Evolutionary conservation across 371 early-diverging fungal genomes (phyloP), one percentile per base, ranked within the genome.

Genomic region (Rhizopus stolonifer): DNA sequence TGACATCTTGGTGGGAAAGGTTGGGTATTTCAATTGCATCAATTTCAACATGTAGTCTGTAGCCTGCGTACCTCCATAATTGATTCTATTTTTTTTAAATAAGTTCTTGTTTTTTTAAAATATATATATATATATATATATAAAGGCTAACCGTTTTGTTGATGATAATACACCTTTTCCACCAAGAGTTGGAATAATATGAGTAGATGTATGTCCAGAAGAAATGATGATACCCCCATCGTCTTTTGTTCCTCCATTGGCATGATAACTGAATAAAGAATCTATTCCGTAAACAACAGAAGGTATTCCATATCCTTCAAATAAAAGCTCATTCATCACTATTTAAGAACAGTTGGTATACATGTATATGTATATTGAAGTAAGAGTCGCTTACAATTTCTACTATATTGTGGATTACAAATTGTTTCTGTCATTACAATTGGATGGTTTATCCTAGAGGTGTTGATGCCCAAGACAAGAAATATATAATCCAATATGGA

Each of bases 1-100:
- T 1, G 88, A 84, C 77, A 94, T 85, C 56, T 89, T 92, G 46
- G 84, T 81, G 0, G 95, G 95, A 51, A 94, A 92, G 0, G 85
- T 85, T 0, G 94, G 89, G 59, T 94, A 95, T 64, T 95, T 95
- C 29, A 90, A 76, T 63, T 94, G 94, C 81, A 95, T 76, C 4
- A 91, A 72, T 62, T 90, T 91, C 26, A 89, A 72, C 86, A 94
- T 73, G 57, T 82, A 91, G 22, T 92, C 92, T 2, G 87, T 81
- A 32, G 89, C 79, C 52, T 85, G 72, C 13, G 71, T 78, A n/a
- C 89, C 88, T 25, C 91, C 91, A 62, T 81, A 84, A 7, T 80
- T 74, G 15, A 89, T 69, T 31, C 87, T 85, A 57, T 38, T n/a
- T n/a, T n/a, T n/a, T n/a, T n/a, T n/a, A n/a, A n/a, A n/a, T n/a